Conservation (phyloP, 2,329 filamentous ascomycete genomes). For the Arthrinium puccinioides region DNA sequence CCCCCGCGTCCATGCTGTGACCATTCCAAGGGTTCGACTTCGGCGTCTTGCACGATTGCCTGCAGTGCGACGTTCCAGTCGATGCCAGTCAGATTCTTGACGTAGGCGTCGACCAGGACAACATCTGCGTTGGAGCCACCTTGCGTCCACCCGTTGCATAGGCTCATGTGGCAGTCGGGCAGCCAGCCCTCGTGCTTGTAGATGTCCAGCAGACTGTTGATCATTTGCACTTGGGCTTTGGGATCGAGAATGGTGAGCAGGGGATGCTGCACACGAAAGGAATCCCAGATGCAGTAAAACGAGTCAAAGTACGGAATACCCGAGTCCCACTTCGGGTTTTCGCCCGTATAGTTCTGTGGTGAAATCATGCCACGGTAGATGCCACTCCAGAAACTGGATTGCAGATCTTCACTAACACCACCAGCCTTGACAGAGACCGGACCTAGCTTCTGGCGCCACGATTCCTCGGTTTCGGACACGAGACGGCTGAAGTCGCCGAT, state of each 20-base stretch:
- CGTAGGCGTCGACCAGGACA: conserved; percentile 52
- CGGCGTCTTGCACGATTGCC: conserved; percentile 58
- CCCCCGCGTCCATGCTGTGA: conserved; percentile 59
- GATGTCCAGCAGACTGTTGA: conserved; percentile 57
- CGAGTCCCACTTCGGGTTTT: conserved; percentile 55
- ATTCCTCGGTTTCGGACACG: conserved; percentile 39
- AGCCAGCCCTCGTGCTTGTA: conserved; percentile 59
- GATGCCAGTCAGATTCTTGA: conserved; percentile 54
- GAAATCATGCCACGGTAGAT: conserved; percentile 55
- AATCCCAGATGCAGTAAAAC: conserved; percentile 52
- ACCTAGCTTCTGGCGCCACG: conserved; percentile 50
- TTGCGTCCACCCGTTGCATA: conserved; percentile 60
- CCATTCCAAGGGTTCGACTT: conserved; percentile 56
- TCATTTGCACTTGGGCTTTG: conserved; percentile 49
- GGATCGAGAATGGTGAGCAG: conserved; percentile 59
- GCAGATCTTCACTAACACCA: conserved; percentile 41
- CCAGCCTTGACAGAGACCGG: conserved; percentile 42
- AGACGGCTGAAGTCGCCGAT: conserved; percentile 49
- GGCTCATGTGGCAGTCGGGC: conserved; percentile 62
- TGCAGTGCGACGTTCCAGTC: conserved; percentile 56
- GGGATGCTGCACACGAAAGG: conserved; percentile 55
- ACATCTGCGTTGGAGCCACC: conserved; percentile 62
- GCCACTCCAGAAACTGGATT: conserved; percentile 55
- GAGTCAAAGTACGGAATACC: conserved; percentile 59
- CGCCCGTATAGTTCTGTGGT: conserved; percentile 59